Evolutionary conservation across 2,329 filamentous ascomycete genomes (phyloP), one percentile per base, ranked within the genome.

Genomic region (Xylaria sp.): DNA sequence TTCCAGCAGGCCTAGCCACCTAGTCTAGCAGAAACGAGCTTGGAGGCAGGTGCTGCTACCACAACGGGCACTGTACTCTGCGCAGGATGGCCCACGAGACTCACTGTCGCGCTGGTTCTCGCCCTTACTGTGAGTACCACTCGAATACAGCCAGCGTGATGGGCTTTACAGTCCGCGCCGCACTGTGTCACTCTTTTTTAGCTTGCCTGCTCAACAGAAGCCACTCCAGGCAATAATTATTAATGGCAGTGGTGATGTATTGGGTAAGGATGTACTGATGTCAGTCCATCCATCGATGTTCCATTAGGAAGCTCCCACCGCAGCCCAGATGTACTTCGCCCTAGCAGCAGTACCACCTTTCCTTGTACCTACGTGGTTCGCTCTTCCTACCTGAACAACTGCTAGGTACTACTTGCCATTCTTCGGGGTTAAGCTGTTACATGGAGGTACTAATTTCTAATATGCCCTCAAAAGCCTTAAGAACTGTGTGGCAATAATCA

Each of bases 1-100:
- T 46, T 60, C 43, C 54, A 62, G 59, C 48, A 58, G 52, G 29
- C 51, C 55, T 35, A 52, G 54, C 37, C n/a, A n/a, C n/a, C n/a
- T n/a, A n/a, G 47, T 35, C 46, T 15, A 25, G 31, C 33, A 38
- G n/a, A n/a, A n/a, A 29, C 33, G 48, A 40, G 58, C 46, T 43
- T 44, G n/a, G 40, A 19, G 33, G 48, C 3, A 33, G 40, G 46
- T 37, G n/a, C 21, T 47, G 31, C n/a, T 43, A 17, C 41, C 21
- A 37, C 40, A 13, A 6, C 10, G 13, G 5, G 17, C 54, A 64
- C 62, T 64, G 62, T 64, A 54, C 35, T 5, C n/a, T 37, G 43
- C n/a, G 54, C 55, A 37, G 25, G n/a, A 31, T 44, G 27, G 41
- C 19, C 54, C 27, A 52, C 44, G 3, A 25, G 2, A n/a, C 31